Evolutionary conservation across 164 flowering plant species (phyloP).

Genomic region (Vitis rotundifolia): DNA sequence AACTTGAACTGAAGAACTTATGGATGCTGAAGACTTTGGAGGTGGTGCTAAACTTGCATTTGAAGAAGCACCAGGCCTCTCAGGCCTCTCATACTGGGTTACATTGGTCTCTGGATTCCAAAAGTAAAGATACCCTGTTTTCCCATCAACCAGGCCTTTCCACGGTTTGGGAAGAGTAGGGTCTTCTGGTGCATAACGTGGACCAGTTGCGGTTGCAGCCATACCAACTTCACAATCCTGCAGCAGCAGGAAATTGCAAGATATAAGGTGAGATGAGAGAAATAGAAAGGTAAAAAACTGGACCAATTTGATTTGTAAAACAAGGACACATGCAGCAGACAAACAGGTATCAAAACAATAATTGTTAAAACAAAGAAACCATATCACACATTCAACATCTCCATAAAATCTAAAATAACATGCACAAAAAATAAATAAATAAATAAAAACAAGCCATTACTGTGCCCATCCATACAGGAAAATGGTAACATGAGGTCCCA

Average conservation of each 20-base stretch:
- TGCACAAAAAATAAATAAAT: too few relatives aligned
- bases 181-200: slow-evolving; percentile 68
- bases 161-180: slow-evolving; percentile 81
- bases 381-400: too few relatives aligned
- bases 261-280: not conserved
- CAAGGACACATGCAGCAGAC: not conserved
- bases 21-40: slow-evolving; percentile 27
- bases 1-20: slow-evolving; percentile 55
- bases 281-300: not conserved
- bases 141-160: slow-evolving; percentile 72
- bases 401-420: too few relatives aligned
- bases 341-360: not conserved
- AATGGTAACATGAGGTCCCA: too few relatives aligned
- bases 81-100: slow-evolving; percentile 92
- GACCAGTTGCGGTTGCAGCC: slow-evolving; percentile 49
- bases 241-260: not conserved
- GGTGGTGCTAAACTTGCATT: slow-evolving; percentile 19
- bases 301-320: not conserved
- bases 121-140: slow-evolving; percentile 64
- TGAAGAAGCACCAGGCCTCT: slow-evolving; percentile 25
- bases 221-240: slow-evolving; percentile 14
- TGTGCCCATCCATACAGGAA: too few relatives aligned
- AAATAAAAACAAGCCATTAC: too few relatives aligned
- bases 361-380: too few relatives aligned
- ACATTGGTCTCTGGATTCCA: slow-evolving; percentile 88